Evolutionary conservation across 2,329 filamentous ascomycete species (phyloP).

Genomic region (Berkeleyomyces rouxiae): DNA sequence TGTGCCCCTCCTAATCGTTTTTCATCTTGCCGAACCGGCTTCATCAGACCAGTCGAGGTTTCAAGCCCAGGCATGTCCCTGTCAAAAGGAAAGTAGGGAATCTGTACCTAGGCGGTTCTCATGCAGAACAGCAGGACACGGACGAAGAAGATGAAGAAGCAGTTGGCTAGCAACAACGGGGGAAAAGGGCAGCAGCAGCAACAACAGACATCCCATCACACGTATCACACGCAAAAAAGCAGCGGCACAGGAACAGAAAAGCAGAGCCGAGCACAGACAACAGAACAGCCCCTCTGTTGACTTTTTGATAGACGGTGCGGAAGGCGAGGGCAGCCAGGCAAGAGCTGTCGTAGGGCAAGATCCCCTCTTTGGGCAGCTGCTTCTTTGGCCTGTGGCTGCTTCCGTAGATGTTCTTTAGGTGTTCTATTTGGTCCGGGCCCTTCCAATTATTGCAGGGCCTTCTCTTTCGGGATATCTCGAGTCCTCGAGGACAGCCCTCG

Average conservation of each 20-base stretch:
- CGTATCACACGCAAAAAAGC: too few species aligned
- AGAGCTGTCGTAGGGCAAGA: not conserved
- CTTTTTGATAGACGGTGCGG: too few species aligned
- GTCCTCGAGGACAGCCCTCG: not conserved
- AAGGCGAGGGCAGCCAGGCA: too few species aligned
- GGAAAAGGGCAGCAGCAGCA: not conserved
- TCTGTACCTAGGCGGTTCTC: not conserved
- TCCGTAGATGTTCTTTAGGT: not conserved
- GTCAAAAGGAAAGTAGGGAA: conserved; percentile 1
- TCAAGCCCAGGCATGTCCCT: not conserved
- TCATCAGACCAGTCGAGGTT: not conserved
- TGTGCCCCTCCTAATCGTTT: not conserved
- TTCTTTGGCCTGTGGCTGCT: not conserved
- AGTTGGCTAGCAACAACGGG: not conserved
- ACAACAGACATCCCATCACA: not conserved
- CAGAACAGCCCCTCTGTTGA: too few species aligned
- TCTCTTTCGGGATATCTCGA: not conserved
- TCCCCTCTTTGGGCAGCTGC: not conserved
- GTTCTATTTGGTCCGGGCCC: not conserved
- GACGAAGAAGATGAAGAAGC: not conserved
- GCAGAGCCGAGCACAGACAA: too few species aligned
- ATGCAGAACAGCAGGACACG: not conserved
- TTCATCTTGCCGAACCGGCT: not conserved
- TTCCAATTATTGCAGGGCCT: not conserved
- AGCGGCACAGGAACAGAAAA: too few species aligned